phyloP scores from a whole-genome alignment of 345 rosid genomes.

The Psidium guajava region DNA sequence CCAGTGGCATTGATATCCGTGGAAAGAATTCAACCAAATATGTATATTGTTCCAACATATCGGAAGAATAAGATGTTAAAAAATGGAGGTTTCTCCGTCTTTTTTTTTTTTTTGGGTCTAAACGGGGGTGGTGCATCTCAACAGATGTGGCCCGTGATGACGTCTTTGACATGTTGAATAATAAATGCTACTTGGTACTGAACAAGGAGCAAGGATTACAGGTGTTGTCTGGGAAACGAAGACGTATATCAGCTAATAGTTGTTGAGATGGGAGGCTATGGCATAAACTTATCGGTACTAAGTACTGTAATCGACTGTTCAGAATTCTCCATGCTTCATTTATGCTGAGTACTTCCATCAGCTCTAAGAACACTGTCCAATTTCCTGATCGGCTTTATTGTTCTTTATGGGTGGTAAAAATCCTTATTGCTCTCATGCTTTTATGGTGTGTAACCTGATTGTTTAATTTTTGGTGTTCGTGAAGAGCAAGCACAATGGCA shows the following conservation, averaged over 20 bases:
- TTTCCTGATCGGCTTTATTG: not conserved
- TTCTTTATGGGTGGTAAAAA: not conserved
- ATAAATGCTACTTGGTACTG: not conserved
- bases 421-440: not conserved
- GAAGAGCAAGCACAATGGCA: not conserved
- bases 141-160: not conserved
- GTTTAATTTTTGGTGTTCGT: not conserved
- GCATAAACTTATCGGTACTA: not conserved
- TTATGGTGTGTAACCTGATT: not conserved
- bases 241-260: not conserved
- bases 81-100: not conserved
- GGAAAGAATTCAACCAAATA: not conserved
- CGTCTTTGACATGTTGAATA: not conserved
- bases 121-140: not conserved
- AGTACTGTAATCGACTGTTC: not conserved
- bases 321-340: not conserved
- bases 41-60: not conserved
- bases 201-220: not conserved
- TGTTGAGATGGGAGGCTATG: not conserved
- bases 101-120: not conserved
- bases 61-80: not conserved
- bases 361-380: not conserved
- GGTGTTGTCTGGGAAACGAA: no score
- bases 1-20: not conserved
- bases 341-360: not conserved